A percentile compares a stretch with the other conserved stretches of the same genome.
Evolutionary conservation across 2,329 filamentous ascomycete genomes (phyloP).

Genomic region (Cladophialophora exuberans): DNA sequence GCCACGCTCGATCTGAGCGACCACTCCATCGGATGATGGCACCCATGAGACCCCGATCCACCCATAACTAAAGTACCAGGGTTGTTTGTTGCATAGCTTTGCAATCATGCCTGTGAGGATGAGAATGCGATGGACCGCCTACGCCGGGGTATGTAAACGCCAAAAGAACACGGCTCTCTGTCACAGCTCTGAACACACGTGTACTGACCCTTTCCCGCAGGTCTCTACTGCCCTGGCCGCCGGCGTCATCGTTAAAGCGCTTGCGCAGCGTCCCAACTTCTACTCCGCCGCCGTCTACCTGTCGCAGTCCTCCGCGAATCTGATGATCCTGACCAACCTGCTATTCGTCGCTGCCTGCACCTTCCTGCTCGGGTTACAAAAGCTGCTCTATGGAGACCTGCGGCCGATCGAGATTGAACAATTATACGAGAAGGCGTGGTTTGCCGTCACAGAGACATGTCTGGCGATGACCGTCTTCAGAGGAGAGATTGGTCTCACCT

Average conservation of each 20-base stretch:
- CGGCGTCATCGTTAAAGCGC: constrained; percentile 83
- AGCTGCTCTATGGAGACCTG: constrained; percentile 85
- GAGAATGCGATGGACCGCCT: constrained; percentile 54
- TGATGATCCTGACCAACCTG: constrained; percentile 93
- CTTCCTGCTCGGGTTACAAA: constrained; percentile 84
- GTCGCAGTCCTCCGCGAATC: constrained; percentile 91
- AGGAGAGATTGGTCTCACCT: constrained; percentile 92
- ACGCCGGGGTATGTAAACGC: constrained; percentile 53
- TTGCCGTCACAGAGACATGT: constrained; percentile 94
- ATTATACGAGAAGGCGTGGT: constrained; percentile 97
- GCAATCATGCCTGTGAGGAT: constrained; percentile 24
- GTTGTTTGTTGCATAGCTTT: not conserved
- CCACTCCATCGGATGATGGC: constrained; percentile 22
- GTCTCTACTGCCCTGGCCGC: constrained; percentile 82
- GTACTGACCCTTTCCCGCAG: constrained; percentile 48
- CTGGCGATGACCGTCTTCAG: constrained; percentile 98
- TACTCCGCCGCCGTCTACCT: constrained; percentile 98
- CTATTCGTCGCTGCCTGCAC: constrained; percentile 78
- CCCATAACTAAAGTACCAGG: constrained; percentile 7
- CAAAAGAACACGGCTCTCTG: no score
- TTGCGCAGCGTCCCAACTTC: constrained; percentile 95
- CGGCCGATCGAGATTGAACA: constrained; percentile 96
- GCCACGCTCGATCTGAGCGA: not conserved
- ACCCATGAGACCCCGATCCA: not conserved
- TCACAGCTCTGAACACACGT: not conserved